Percentiles rank a stretch among this genome's conserved stretches.
Evolutionary conservation across 106 monocot species (phyloP).

Genomic region (Dendrobium chrysotoxum): DNA sequence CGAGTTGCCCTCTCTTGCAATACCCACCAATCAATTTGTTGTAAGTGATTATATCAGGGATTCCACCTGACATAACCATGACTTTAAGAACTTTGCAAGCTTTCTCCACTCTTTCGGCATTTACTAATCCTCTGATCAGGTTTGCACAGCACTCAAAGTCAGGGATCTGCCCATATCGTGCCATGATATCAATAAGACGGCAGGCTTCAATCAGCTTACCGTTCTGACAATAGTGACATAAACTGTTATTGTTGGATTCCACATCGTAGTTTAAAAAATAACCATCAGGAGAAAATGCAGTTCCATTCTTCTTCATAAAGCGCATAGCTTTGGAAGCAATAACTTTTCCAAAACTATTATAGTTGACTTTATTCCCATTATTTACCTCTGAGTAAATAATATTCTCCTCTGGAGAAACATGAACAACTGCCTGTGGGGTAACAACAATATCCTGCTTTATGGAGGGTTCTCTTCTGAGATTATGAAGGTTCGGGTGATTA

Average conservation of each 20-base stretch:
- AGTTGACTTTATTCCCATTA: conserved; percentile 6
- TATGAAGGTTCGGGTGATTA: background rate
- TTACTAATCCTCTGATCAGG: conserved; percentile 53
- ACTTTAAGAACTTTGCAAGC: conserved; percentile 36
- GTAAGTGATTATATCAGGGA: conserved; percentile 65
- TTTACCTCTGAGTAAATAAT: background rate
- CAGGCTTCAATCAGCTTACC: conserved; percentile 58
- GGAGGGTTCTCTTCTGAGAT: background rate
- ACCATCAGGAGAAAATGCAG: conserved; percentile 19
- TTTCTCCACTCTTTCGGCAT: conserved; percentile 37
- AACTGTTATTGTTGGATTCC: conserved; percentile 38
- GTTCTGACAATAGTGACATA: conserved; percentile 33
- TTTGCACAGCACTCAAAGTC: conserved; percentile 46
- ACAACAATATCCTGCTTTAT: background rate
- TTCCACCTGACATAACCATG: conserved; percentile 62
- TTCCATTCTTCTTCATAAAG: conserved; percentile 4
- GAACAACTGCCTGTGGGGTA: background rate
- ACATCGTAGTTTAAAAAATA: conserved; percentile 36
- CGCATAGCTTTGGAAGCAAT: conserved; percentile 2
- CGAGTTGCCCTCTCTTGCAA: conserved; percentile 46
- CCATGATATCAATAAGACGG: conserved; percentile 63
- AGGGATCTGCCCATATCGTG: conserved; percentile 59
- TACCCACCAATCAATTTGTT: conserved; percentile 68
- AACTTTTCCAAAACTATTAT: conserved; percentile 10
- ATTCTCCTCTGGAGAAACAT: conserved; percentile 5